phyloP scores from a whole-genome alignment of 2,329 filamentous ascomycete species.

The Colletotrichum sp. region DNA sequence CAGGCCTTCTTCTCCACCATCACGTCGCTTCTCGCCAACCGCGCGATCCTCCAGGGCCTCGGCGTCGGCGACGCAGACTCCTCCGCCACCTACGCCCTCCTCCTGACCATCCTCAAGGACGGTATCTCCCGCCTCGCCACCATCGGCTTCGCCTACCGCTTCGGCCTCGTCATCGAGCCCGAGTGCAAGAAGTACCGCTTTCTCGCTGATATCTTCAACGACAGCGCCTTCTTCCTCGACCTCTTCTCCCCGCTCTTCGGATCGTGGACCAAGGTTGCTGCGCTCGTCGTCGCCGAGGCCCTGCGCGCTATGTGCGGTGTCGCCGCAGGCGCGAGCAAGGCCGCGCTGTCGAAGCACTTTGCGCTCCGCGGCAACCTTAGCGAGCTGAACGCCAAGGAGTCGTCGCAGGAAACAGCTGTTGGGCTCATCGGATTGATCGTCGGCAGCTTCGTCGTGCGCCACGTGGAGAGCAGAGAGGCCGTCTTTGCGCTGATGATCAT shows the following conservation, averaged over 20 bases:
- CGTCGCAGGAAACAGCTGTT: slow-evolving; percentile 93
- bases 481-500: slow-evolving; percentile 77
- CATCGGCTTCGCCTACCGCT: slow-evolving; percentile 82
- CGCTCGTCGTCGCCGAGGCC: slow-evolving; percentile 56
- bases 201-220: slow-evolving; percentile 87
- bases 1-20: slow-evolving; percentile 88
- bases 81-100: slow-evolving; percentile 79
- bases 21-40: slow-evolving; percentile 77
- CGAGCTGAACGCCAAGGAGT: slow-evolving; percentile 93
- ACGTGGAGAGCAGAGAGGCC: slow-evolving; percentile 70
- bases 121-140: slow-evolving; percentile 82
- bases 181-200: slow-evolving; percentile 92
- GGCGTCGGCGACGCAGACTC: slow-evolving; percentile 83
- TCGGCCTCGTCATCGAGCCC: slow-evolving; percentile 83
- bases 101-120: slow-evolving; percentile 84
- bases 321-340: slow-evolving; percentile 88
- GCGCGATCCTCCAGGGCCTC: slow-evolving; percentile 80
- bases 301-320: slow-evolving; percentile 79
- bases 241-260: slow-evolving; percentile 79
- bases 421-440: slow-evolving; percentile 86
- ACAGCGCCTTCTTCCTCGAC: slow-evolving; percentile 85
- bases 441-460: slow-evolving; percentile 81
- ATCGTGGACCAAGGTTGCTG: slow-evolving; percentile 50
- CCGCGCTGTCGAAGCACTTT: slow-evolving; percentile 90
- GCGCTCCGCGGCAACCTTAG: slow-evolving; percentile 85